Evolutionary conservation across 108 stramenopile species (phyloP), one percentile per base, ranked within the genome.

Genomic region (Conticribra guillardii): DNA sequence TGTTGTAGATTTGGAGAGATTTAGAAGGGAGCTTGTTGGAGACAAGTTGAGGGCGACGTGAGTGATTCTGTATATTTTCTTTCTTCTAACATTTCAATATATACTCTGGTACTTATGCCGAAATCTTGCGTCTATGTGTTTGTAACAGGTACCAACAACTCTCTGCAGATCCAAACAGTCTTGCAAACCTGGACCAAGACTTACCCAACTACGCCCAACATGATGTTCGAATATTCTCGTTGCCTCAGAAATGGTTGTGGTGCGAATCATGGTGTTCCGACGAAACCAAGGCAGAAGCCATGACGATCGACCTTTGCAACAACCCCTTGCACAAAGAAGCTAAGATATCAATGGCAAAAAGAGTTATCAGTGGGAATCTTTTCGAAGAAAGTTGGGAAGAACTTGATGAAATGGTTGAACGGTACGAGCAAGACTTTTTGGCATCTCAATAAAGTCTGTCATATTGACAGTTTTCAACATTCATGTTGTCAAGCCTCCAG

Each of bases 271-370:
- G 99, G 99, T 99, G 99, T 79, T 92, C 90, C 4, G 96, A 98
- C 52, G 95, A 94, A 57, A 96, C 95, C 45, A 99, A 99, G 78
- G 85, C 84, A 0, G 66, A 78, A 26, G 96, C 98, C 49, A 99
- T 98, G 85, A 99, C 99, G 11, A 99, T 99, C 67, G 99, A 99
- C 81, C 86, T 99, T 21, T 99, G 99, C 87, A 99, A 99, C 82
- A 99, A 98, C 73, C 99, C 99, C 11, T 65, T 91, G 58, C 96
- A 97, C 83, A 99, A 99, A 76, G 99, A 99, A 77, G 91, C 97
- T 22, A 99, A 99, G 82, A 83, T 99, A 11, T 90, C 96, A 65
- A 99, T 99, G 99, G 99, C 99, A 16, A 95, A 96, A 66, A 82
- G 99, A 50, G 91, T 99, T 47, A 98, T 97, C 54, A 83, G 82